Conservation (phyloP, 192 early-diverging fungal genomes). For the Backusella tarrabulga region DNA sequence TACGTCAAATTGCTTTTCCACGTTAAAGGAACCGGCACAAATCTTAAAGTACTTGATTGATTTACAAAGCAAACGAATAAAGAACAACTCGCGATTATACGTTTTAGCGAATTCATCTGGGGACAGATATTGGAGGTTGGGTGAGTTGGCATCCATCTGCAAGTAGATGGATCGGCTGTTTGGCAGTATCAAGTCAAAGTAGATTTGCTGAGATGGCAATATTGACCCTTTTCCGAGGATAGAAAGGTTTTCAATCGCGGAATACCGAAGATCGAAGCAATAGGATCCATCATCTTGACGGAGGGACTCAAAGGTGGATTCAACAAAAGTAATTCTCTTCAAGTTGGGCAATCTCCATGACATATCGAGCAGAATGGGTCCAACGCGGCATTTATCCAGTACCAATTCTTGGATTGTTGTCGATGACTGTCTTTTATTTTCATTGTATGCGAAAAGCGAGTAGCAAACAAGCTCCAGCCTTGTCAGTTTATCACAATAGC, state of each 20-base stretch:
- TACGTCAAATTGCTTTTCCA: neutral
- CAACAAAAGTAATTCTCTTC: neutral
- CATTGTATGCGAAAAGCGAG: neutral
- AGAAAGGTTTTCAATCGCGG: neutral
- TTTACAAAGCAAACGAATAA: neutral
- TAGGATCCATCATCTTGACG: neutral
- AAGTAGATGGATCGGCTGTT: neutral
- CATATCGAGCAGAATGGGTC: neutral
- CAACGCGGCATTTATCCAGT: neutral
- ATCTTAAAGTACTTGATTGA: neutral
- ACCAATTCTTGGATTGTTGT: neutral
- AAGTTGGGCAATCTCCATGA: neutral
- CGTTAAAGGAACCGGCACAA: neutral
- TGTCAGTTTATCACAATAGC: neutral
- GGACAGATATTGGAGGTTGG: neutral
- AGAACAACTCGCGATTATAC: neutral
- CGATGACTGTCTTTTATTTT: neutral
- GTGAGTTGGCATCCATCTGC: neutral
- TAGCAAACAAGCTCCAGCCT: neutral
- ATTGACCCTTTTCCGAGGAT: neutral
- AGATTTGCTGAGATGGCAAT: neutral
- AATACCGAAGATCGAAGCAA: neutral
- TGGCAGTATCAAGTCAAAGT: neutral
- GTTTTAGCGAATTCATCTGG: neutral
- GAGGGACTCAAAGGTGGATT: neutral